phyloP scores from a whole-genome alignment of 2,329 filamentous ascomycete genomes.

The Penicillium frequentans region DNA sequence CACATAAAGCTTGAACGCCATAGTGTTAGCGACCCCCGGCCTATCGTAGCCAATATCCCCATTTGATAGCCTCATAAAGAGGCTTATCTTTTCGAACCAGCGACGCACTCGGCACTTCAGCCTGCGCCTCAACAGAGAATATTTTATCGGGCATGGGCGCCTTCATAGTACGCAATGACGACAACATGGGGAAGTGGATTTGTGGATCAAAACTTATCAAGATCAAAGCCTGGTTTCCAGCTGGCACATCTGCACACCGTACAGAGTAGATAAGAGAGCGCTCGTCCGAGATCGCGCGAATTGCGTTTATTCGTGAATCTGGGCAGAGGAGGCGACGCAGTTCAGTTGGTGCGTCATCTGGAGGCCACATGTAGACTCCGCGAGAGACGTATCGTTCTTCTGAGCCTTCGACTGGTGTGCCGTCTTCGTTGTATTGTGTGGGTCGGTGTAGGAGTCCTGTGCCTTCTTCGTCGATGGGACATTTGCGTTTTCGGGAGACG shows the following conservation, averaged over 20 bases:
- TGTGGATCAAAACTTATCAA: slow-evolving; percentile 43
- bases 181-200: slow-evolving; percentile 26
- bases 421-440: slow-evolving; percentile 26
- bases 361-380: slow-evolving; percentile 44
- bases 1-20: neutral
- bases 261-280: slow-evolving; percentile 43
- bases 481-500: slow-evolving; percentile 44
- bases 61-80: slow-evolving; percentile 16
- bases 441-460: slow-evolving; percentile 30
- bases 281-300: slow-evolving; percentile 40
- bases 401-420: slow-evolving; percentile 30
- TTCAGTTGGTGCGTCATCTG: slow-evolving; percentile 38
- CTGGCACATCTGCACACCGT: slow-evolving; percentile 23
- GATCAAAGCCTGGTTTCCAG: slow-evolving; percentile 33
- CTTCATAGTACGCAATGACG: slow-evolving; percentile 6
- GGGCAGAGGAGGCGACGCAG: slow-evolving; percentile 43
- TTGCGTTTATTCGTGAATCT: slow-evolving; percentile 28
- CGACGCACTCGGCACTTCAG: neutral
- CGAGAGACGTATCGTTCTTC: slow-evolving; percentile 43
- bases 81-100: slow-evolving; percentile 10
- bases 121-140: slow-evolving; percentile 2
- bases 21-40: neutral
- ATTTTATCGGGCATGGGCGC: neutral
- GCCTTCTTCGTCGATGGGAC: slow-evolving; percentile 36
- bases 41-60: slow-evolving; percentile 21